Evolutionary conservation across 148 eudicot species (phyloP), one percentile per base, ranked within the genome.

Genomic region (Dianthus caryophyllus): DNA sequence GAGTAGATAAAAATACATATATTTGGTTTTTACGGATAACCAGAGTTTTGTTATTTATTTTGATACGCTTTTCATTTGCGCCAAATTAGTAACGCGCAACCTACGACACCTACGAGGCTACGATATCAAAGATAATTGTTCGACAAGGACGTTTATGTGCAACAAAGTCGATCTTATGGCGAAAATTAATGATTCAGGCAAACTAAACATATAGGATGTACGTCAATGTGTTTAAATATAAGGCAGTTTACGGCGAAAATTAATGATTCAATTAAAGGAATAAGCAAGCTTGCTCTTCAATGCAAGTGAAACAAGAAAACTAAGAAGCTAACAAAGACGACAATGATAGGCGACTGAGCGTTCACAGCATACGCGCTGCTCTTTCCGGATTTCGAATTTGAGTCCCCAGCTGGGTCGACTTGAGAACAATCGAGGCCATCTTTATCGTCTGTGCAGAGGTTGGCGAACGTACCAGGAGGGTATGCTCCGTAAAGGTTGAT

Each of bases 381-480:
- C 65, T 66, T 0, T 55, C 55, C 63, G 52, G 71, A 59, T 16
- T 59, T 14, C 41, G 59, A 54, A 9, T 69, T 75, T 2, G 58
- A 1, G 5, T 9, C 63, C 1, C 17, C 15, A 22, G 39, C 0
- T 6, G 17, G 20, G 33, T 5, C 31, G 2, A 31, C 61, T 0
- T 44, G 69, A n/a, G 50, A 48, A 36, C 97, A 90, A 11, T 63
- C 71, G 0, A 90, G 81, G 53, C 97, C 97, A 4, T 84, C 26
- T 58, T 85, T 71, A 17, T 66, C 87, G 39, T 75, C 94, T 56
- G 51, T 71, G 78, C 97, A 90, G 70, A 84, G 11, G 65, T 78
- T 79, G 11, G 97, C 75, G 38, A 90, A 90, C 6, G 86, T 86
- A 0, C 87, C 94, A 1, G 91, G 86, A 5, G 97, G 94, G 78